A percentile compares a stretch with the other conserved stretches of the same genome.
phyloP scores from a whole-genome alignment of 345 rosid genomes.

The Cardiospermum halicacabum region DNA sequence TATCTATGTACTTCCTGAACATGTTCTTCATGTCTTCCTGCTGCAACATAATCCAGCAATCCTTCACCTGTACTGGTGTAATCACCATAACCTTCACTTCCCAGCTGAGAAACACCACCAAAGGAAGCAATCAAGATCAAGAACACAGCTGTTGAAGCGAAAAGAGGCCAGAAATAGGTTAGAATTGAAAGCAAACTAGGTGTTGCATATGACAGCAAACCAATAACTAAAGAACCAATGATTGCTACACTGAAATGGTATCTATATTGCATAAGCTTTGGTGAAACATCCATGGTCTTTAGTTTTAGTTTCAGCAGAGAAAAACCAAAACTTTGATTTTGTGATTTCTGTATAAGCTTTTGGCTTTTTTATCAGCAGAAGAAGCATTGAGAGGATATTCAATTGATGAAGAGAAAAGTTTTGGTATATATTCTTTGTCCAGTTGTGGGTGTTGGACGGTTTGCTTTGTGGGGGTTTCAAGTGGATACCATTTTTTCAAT shows the following conservation, averaged over 20 bases:
- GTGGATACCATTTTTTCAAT: constrained; percentile 12
- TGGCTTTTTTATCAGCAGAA: too few species aligned
- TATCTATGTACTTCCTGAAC: constrained; percentile 18
- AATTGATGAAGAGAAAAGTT: background rate
- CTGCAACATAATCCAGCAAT: constrained; percentile 68
- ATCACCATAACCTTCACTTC: constrained; percentile 35
- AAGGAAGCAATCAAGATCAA: constrained; percentile 44
- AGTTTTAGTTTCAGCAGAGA: constrained; percentile 8
- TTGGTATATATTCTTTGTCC: constrained; percentile 37
- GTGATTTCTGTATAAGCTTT: constrained; percentile 3
- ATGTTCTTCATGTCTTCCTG: constrained; percentile 36
- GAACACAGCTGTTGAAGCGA: constrained; percentile 76
- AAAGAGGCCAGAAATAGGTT: constrained; percentile 80
- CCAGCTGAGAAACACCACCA: constrained; percentile 54
- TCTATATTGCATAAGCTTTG: constrained; percentile 51
- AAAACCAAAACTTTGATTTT: background rate
- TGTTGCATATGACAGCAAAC: constrained; percentile 40
- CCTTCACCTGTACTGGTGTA: constrained; percentile 52
- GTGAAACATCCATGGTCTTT: constrained; percentile 49
- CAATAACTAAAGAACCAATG: constrained; percentile 26
- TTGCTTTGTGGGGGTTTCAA: constrained; percentile 26
- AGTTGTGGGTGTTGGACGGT: constrained; percentile 32
- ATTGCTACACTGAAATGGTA: constrained; percentile 38
- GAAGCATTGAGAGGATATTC: constrained; percentile 13
- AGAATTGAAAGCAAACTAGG: constrained; percentile 55